phyloP scores from a whole-genome alignment of 345 rosid species.

The Camelina sativa region DNA sequence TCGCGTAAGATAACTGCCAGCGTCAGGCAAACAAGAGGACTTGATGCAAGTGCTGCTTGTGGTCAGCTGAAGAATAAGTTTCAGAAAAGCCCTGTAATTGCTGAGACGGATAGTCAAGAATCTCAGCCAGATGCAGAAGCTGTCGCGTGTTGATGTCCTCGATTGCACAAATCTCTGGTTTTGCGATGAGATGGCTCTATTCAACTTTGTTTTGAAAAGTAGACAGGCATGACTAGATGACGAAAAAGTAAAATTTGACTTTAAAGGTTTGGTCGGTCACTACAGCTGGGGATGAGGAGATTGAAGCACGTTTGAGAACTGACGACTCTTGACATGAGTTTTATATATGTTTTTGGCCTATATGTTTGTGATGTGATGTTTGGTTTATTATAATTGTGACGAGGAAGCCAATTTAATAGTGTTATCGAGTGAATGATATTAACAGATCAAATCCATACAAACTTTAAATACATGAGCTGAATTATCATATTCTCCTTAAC shows the following conservation, averaged over 20 bases:
- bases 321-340: constrained; percentile 2
- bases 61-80: constrained; percentile 95
- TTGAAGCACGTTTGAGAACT: constrained; percentile 23
- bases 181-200: constrained; percentile 9
- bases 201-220: constrained; percentile 8
- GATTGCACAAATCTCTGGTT: constrained; percentile 8
- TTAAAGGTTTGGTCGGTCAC: constrained; percentile 2
- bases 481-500: background rate
- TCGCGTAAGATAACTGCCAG: constrained; percentile 78
- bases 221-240: constrained; percentile 18
- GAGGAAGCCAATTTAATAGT: background rate
- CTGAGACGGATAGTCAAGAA: constrained; percentile 46
- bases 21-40: constrained; percentile 84
- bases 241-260: background rate
- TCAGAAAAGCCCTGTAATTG: constrained; percentile 77
- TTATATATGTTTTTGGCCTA: constrained; percentile 23
- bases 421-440: background rate
- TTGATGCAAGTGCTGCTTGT: constrained; percentile 97
- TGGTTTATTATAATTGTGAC: background rate
- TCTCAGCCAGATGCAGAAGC: constrained; percentile 53
- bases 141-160: constrained; percentile 48
- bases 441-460: background rate
- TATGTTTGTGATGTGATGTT: constrained; percentile 22
- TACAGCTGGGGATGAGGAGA: constrained; percentile 23
- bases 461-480: background rate